These are phyloP conservation scores for Dendrobium officinale DNA, from an alignment of 106 monocot species.

Conservation along the genomic window DNA sequence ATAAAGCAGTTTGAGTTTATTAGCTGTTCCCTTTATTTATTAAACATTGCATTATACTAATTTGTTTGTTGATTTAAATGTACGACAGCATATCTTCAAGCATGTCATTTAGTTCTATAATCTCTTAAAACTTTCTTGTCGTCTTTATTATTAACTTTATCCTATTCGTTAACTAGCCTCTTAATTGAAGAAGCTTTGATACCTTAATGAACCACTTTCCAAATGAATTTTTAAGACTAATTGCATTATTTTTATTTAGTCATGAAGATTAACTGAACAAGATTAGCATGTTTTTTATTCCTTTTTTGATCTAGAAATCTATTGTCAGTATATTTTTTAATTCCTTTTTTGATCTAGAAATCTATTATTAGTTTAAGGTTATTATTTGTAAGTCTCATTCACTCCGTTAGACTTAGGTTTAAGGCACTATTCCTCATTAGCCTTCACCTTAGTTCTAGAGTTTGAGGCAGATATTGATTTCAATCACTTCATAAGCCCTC, in stretches of 20 bases:
- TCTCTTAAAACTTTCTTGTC: neutral
- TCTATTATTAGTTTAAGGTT: neutral
- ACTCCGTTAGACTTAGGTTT: no score
- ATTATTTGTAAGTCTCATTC: neutral
- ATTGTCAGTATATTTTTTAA: neutral
- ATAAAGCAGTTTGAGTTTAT: neutral
- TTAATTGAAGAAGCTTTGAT: neutral
- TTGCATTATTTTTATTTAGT: neutral
- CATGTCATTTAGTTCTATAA: neutral
- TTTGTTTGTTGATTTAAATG: neutral
- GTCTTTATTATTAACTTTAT: neutral
- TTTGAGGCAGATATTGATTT: no score
- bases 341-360: neutral
- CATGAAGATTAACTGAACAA: neutral
- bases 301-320: neutral
- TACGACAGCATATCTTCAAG: neutral
- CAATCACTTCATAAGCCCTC: no score
- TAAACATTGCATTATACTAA: neutral
- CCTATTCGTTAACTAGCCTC: neutral
- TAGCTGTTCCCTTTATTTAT: neutral
- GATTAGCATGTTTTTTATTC: neutral
- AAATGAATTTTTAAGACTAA: neutral
- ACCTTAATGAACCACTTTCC: neutral
- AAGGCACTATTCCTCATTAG: no score
- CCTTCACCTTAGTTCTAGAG: no score